A percentile compares a stretch with the other conserved stretches of the same genome.
These are phyloP conservation scores for Backusella mclennaniae DNA, from an alignment of 192 early-diverging fungal species.

Conservation along the genomic window DNA sequence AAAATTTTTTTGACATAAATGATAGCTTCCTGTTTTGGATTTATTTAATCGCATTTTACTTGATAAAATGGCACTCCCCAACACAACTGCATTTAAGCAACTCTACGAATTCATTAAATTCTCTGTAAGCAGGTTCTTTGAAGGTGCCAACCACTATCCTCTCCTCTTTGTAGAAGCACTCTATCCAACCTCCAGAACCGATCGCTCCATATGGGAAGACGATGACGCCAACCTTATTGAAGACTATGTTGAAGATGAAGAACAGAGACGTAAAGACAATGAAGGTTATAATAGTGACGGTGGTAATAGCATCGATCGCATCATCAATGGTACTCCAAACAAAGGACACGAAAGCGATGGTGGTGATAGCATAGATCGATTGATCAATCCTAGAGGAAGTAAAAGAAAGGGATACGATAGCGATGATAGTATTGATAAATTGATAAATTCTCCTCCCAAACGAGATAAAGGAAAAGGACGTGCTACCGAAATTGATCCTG, in stretches of 20 bases:
- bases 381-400: neutral
- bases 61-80: constrained; percentile 25
- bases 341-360: neutral
- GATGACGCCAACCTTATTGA: neutral
- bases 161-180: constrained; percentile 58
- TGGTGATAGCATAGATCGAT: neutral
- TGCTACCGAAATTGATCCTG: neutral
- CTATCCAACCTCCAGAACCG: constrained; percentile 41
- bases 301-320: neutral
- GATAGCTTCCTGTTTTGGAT: constrained; percentile 56
- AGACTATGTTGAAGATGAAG: neutral
- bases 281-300: neutral
- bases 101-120: constrained; percentile 50
- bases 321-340: neutral
- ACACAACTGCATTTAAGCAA: constrained; percentile 37
- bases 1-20: neutral
- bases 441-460: neutral
- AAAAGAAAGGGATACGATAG: neutral
- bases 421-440: neutral
- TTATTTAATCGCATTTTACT: constrained; percentile 61
- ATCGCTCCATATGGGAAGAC: constrained; percentile 7
- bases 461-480: neutral
- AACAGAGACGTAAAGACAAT: neutral
- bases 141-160: constrained; percentile 52
- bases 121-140: constrained; percentile 55